Evolutionary conservation across 306 rosid species (phyloP), one percentile per base, ranked within the genome.

Genomic region (Trifolium fragiferum): DNA sequence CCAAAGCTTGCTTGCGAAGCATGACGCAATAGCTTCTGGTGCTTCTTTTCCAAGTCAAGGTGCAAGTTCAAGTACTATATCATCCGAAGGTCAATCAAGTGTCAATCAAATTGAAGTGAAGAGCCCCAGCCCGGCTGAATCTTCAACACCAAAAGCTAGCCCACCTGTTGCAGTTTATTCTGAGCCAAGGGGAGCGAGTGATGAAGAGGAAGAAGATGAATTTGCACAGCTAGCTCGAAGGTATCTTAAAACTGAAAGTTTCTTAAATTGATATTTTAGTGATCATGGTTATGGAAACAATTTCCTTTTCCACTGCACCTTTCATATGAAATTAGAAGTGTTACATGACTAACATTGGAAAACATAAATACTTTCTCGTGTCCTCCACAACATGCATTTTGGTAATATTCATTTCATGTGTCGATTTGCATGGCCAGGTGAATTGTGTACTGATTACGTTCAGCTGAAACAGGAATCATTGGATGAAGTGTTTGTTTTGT

Each of bases 211-310:
- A 33, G 98, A 94, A 86, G 99, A 95, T 81, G 99, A 90, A 78
- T 95, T 95, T 80, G 96, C 90, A 40, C 93, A 88, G 85, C 88
- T 95, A 20, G 98, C 98, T 81, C 89, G 96, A 83, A 95, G 99
- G 99, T 92, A 63, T 73, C 51, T 65, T 30, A 38, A 25, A 51
- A 76, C 70, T 77, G 50, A 25, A 19, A 16, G 38, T 15, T 14
- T 59, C 27, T 66, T 8, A 18, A 54, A 21, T 61, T 63, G 38
- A 61, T 65, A 66, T 76, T 60, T 33, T 23, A 7, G 8, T 54
- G 63, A 40, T 38, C 20, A 10, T 60, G 55, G 30, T 72, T 53
- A 4, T 73, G 14, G 58, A 66, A 72, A n/a, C 61, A 37, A 1
- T 70, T 84, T 62, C 61, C 53, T 76, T 70, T 62, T 21, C 54